Percentiles rank a stretch among this genome's conserved stretches.
These are phyloP conservation scores for Pezicula rhizophila DNA, from an alignment of 2,329 filamentous ascomycete species.

Conservation along the genomic window DNA sequence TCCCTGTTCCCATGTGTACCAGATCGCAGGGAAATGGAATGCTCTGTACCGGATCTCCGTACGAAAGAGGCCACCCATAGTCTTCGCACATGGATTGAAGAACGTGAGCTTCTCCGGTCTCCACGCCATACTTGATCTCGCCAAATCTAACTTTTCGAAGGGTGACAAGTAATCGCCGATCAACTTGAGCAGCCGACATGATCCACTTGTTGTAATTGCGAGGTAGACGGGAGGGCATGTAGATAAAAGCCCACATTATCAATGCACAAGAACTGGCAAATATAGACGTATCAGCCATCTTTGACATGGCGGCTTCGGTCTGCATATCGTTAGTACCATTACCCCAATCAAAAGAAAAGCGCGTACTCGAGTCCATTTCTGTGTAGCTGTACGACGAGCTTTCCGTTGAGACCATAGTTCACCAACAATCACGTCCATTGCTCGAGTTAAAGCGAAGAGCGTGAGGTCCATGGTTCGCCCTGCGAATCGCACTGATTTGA, in stretches of 20 bases:
- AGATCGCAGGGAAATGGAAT: constrained; percentile 76
- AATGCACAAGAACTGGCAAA: constrained; percentile 68
- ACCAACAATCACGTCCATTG: constrained; percentile 64
- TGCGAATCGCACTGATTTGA: constrained; percentile 35
- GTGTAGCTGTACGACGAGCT: constrained; percentile 36
- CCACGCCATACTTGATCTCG: constrained; percentile 64
- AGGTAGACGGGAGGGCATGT: constrained; percentile 64
- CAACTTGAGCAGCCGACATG: constrained; percentile 66
- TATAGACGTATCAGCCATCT: constrained; percentile 57
- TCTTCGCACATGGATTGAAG: constrained; percentile 68
- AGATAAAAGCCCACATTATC: constrained; percentile 90
- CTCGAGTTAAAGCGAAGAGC: constrained; percentile 68
- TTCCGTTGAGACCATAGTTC: constrained; percentile 54
- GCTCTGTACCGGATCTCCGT: constrained; percentile 65
- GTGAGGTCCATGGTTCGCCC: constrained; percentile 78
- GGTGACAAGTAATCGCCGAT: constrained; percentile 66
- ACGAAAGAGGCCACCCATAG: constrained; percentile 59
- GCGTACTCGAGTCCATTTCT: constrained; percentile 42
- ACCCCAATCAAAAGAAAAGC: not conserved
- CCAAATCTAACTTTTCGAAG: constrained; percentile 61
- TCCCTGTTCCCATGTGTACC: constrained; percentile 73
- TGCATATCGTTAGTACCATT: constrained; percentile 21
- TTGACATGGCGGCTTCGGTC: constrained; percentile 31
- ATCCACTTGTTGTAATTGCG: constrained; percentile 78
- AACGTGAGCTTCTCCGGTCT: constrained; percentile 63